A percentile compares a stretch with the other conserved stretches of the same genome.
Evolutionary conservation across 176 grass and related monocot genomes (phyloP).

Genomic region (Aegilops tauschii): DNA sequence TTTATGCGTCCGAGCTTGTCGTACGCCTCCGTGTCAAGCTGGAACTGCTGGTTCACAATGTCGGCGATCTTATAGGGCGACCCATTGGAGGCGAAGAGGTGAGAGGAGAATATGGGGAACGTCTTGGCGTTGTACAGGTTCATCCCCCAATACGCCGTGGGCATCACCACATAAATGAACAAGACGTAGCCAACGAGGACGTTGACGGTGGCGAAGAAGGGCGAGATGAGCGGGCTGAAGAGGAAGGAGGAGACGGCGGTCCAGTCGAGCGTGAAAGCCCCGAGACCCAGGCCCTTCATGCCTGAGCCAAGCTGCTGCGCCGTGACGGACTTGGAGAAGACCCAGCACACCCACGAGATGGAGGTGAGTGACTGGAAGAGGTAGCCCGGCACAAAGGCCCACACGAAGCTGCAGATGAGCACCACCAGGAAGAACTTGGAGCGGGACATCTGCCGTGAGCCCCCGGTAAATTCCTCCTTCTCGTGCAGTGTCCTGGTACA

Average conservation of each 20-base stretch:
- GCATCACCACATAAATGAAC: conserved; percentile 49
- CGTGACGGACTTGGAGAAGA: conserved; percentile 66
- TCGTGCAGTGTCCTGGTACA: conserved; percentile 76
- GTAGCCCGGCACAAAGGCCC: conserved; percentile 60
- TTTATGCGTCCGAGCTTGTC: conserved; percentile 44
- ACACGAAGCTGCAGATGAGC: conserved; percentile 67
- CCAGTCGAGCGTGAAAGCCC: conserved; percentile 84
- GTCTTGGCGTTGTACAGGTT: conserved; percentile 58
- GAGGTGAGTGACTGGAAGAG: conserved; percentile 59
- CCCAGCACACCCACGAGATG: conserved; percentile 89
- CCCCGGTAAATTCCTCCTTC: conserved; percentile 45
- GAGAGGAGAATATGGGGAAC: conserved; percentile 72
- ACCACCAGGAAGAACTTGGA: conserved; percentile 87
- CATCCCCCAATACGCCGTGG: conserved; percentile 56
- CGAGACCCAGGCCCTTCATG: conserved; percentile 59
- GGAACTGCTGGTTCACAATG: conserved; percentile 59
- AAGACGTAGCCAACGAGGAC: conserved; percentile 52
- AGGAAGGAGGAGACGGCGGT: conserved; percentile 60
- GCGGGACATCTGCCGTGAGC: conserved; percentile 43
- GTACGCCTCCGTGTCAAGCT: conserved; percentile 45
- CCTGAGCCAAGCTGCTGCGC: conserved; percentile 83
- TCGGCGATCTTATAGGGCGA: conserved; percentile 36
- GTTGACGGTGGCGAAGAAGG: conserved; percentile 77
- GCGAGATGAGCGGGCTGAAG: conserved; percentile 66
- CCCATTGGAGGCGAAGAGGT: conserved; percentile 64